Percentiles rank a stretch among this genome's conserved stretches.
These are phyloP conservation scores for Tricholoma sp. DNA, from an alignment of 768 basidiomycete species.

Conservation along the genomic window DNA sequence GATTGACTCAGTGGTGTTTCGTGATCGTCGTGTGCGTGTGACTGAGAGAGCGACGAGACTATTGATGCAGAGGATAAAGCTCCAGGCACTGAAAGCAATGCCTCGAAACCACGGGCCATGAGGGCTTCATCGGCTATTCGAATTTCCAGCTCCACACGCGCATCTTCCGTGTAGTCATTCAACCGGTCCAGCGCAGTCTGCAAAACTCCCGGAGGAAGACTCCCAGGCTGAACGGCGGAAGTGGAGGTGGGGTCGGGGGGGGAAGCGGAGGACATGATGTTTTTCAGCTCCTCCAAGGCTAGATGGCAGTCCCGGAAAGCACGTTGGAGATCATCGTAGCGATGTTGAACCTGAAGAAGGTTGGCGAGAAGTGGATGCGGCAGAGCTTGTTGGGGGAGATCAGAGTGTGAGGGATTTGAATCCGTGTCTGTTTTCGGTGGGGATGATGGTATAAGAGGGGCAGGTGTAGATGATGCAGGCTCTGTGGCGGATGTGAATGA, in stretches of 20 bases:
- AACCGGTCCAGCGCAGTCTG: slow-evolving; percentile 54
- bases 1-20: slow-evolving; percentile 18
- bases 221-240: slow-evolving; percentile 7
- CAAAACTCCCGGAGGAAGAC: slow-evolving; percentile 33
- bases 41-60: background rate
- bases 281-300: slow-evolving; percentile 55
- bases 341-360: slow-evolving; percentile 35
- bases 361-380: slow-evolving; percentile 39
- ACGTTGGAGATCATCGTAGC: slow-evolving; percentile 38
- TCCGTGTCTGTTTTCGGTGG: background rate
- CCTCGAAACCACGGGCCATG: slow-evolving; percentile 59
- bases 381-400: slow-evolving; percentile 7
- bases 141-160: slow-evolving; percentile 80
- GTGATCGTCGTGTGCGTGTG: slow-evolving; percentile 9
- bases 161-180: slow-evolving; percentile 72
- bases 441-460: background rate
- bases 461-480: background rate
- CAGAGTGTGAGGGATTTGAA: background rate
- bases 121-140: slow-evolving; percentile 68
- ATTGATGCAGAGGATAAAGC: slow-evolving; percentile 25
- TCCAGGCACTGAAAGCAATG: slow-evolving; percentile 56
- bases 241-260: slow-evolving; percentile 12
- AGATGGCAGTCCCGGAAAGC: slow-evolving; percentile 67
- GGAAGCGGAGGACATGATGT: slow-evolving; percentile 20
- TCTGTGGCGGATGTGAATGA: no score